Conservation (phyloP, 805 yeast species). For the Zygoascus flipseniorum region DNA sequence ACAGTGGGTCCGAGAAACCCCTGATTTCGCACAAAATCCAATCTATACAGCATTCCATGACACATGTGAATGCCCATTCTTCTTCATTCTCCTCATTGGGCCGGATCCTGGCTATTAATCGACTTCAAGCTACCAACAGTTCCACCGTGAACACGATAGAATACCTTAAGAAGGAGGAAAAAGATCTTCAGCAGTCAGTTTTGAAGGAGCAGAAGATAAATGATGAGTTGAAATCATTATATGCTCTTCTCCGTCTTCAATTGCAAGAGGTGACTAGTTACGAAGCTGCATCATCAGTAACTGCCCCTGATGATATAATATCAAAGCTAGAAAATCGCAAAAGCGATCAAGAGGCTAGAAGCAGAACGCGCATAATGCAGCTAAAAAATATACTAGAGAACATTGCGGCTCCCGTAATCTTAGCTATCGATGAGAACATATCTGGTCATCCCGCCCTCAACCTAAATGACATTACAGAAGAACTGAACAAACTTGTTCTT, state of each 20-base stretch:
- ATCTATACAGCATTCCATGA: not conserved
- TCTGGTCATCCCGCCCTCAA: not conserved
- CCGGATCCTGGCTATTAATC: conserved; percentile 4
- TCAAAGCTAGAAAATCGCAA: not conserved
- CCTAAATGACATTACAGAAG: not conserved
- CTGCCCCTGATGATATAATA: not conserved
- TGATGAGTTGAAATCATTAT: conserved; percentile 3
- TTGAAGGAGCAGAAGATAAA: not conserved
- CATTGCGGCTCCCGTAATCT: not conserved
- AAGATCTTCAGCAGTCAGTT: not conserved
- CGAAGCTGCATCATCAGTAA: not conserved
- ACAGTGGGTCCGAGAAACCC: not conserved
- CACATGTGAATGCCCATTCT: not conserved
- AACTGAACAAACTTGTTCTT: conserved; percentile 5
- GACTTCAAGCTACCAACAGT: conserved; percentile 4
- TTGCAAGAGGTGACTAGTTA: not conserved
- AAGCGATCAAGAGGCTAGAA: not conserved
- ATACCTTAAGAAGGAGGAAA: not conserved
- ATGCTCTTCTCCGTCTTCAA: not conserved
- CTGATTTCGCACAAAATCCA: not conserved
- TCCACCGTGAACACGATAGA: conserved; percentile 1
- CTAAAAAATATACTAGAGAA: conserved; percentile 4
- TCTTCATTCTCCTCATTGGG: not conserved
- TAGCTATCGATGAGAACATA: not conserved
- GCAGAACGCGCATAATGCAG: not conserved